Conservation (phyloP, 225 moss, liverwort and hornwort species). For the Pseudisothecium myosuroides region DNA sequence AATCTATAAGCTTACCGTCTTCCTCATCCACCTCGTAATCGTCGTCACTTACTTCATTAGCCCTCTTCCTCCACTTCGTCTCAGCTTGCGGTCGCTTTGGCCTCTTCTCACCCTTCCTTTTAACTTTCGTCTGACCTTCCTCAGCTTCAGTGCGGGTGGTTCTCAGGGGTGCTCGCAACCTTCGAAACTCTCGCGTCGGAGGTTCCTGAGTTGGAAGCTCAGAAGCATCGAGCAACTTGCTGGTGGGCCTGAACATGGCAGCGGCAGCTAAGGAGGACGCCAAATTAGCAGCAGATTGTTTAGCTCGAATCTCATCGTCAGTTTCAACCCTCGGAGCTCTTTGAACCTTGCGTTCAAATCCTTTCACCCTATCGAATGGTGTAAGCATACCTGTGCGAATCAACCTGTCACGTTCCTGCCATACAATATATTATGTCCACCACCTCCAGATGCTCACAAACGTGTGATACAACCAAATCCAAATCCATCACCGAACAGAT, state of each 20-base stretch:
- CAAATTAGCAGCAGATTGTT: slow-evolving; percentile 61
- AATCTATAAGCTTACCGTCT: slow-evolving; percentile 15
- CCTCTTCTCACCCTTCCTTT: slow-evolving; percentile 35
- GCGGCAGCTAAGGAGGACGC: slow-evolving; percentile 71
- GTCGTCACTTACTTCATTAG: slow-evolving; percentile 33
- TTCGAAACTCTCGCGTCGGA: slow-evolving; percentile 85
- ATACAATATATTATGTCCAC: not conserved
- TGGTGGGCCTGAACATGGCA: slow-evolving; percentile 71
- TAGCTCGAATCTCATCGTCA: slow-evolving; percentile 52
- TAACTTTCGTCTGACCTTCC: slow-evolving; percentile 18
- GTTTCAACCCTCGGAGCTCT: slow-evolving; percentile 24
- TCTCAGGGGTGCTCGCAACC: slow-evolving; percentile 60
- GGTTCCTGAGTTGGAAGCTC: slow-evolving; percentile 64
- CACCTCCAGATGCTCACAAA: not conserved
- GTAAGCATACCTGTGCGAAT: slow-evolving; percentile 90
- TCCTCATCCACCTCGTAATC: slow-evolving; percentile 31
- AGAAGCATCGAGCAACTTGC: slow-evolving; percentile 73
- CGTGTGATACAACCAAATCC: not conserved
- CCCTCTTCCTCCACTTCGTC: slow-evolving; percentile 59
- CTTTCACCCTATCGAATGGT: slow-evolving; percentile 84
- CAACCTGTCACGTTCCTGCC: slow-evolving; percentile 90
- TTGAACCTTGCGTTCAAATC: slow-evolving; percentile 80
- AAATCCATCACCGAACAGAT: not conserved
- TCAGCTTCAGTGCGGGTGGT: slow-evolving; percentile 28
- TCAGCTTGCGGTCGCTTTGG: slow-evolving; percentile 72